Evolutionary conservation across 495 filamentous ascomycete genomes (phyloP), one percentile per base, ranked within the genome.

Genomic region (Trichoderma virens): DNA sequence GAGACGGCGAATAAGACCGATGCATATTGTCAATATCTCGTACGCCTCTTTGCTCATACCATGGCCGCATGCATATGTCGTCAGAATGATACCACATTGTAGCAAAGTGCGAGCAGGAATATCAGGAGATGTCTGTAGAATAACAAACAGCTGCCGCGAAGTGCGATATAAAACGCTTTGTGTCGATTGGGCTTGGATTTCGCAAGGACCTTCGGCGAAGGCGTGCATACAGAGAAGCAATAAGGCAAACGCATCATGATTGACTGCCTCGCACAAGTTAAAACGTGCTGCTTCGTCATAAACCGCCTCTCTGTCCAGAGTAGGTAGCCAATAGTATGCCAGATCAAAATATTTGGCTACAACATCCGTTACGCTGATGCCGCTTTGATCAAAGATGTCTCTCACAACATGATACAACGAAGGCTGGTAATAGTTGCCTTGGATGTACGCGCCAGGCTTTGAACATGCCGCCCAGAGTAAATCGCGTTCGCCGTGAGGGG

Each of bases 381-480:
- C 23, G 25, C 23, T 23, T 28, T 30, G 51, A 16, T 27, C 51
- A 13, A 56, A 56, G 4, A 56, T 30, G 25, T 56, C 25, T 30
- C 27, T 30, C 14, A 56, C 25, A n/a, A 56, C 23, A 27, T 2
- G 11, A 13, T 23, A 56, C 20, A 56, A 8, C 6, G 51, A 56
- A 1, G 51, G 3, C 5, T 56, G 23, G 5, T 23, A 16, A 2
- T 13, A 2, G 9, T 2, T 23, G 3, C 9, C 51, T 18, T 56
- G 23, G 11, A 7, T 30, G 13, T 30, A 30, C 1, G 51, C 8
- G 11, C 51, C 20, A 27, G 0, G 0, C 8, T 14, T 56, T 28
- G 51, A 56, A 27, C 51, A 56, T 28, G 51, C 51, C 9, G 51
- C 16, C 51, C 51, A 56, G 51, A 56, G 51, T n/a, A 56, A 27